Conservation (phyloP, 2,329 filamentous ascomycete species). For the Aspergillus latus region DNA sequence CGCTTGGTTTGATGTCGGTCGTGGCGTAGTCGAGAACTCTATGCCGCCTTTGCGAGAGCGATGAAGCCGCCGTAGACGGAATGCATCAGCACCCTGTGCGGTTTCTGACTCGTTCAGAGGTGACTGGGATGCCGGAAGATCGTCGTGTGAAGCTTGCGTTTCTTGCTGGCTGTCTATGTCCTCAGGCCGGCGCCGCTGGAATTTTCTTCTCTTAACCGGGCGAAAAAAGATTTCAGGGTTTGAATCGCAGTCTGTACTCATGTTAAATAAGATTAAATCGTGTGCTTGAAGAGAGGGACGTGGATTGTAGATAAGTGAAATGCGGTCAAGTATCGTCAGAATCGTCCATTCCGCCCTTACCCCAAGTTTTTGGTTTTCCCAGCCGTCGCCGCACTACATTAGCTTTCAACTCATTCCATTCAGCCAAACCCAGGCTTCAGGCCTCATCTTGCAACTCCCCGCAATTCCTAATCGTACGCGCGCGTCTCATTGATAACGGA, state of each 20-base stretch:
- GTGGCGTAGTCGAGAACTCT: conserved; percentile 43
- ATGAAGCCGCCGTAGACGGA: conserved; percentile 41
- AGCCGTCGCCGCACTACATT: background rate
- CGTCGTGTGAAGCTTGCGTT: conserved; percentile 13
- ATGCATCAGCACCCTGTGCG: conserved; percentile 31
- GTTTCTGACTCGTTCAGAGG: conserved; percentile 19
- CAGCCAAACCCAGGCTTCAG: background rate
- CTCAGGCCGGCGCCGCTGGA: conserved; percentile 47
- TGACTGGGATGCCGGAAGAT: conserved; percentile 12
- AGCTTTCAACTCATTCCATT: background rate
- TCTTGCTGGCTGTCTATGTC: conserved; percentile 17
- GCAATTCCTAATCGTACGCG: background rate
- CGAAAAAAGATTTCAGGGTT: conserved; percentile 44
- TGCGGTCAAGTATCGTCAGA: conserved; percentile 4
- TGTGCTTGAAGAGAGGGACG: background rate
- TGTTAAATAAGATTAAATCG: conserved; percentile 13
- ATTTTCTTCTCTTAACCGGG: conserved; percentile 52
- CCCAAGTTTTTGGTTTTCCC: conserved; percentile 10
- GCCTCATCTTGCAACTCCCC: background rate
- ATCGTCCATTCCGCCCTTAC: background rate
- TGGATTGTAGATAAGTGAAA: background rate
- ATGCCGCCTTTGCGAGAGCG: conserved; percentile 45
- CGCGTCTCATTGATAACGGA: background rate
- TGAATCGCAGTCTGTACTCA: conserved; percentile 30
- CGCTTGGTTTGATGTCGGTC: conserved; percentile 20